Base-by-base conservation (phyloP, 2,329 filamentous ascomycete species). In the Alternaria gaisen region DNA sequence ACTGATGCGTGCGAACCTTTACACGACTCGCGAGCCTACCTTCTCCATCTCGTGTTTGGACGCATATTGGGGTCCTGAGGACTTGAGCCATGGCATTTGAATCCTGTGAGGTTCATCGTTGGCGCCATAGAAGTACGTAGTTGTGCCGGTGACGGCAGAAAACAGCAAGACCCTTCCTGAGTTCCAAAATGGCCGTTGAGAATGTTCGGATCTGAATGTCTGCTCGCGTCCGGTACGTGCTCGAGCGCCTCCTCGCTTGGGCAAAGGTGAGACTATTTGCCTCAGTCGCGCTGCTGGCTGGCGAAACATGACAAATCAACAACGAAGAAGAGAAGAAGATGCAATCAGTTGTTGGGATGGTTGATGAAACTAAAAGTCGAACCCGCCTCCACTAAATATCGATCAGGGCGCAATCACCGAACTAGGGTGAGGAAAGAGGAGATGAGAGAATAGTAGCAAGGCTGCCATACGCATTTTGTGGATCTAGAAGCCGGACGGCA, bases 101-200 rank as follows among this genome's bases (percentile, higher is more conserved):
- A 74, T 64, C 50, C 71, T 66, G 10, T 71, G 65, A 11, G 69
- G 62, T n/a, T 78, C 76, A 64, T 81, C 80, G 54, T 79, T 81
- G 57, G 79, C 76, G 22, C 85, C 84, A 56, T 82, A 81, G 14
- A 80, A 73, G 65, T 87, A 88, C 4, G 85, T 82, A n/a, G 84
- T 70, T 11, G 82, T 81, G 28, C 82, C 83, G 18, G 84, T 83
- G 50, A 85, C 81, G 28, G 81, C 80, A 48, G 83, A 80, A 47
- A 84, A 74, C 16, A 86, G 72, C 2, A 86, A 61, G 5, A 82
- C 83, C 43, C 82, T 79, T 18, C 79, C 75, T 2, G 83, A 82
- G 2, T 80, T 83, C 84, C 81, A 83, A 60, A 83, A 83, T 1
- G 75, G 68, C 38, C 67, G 73, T 38, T 69, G 72, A 16, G 64